phyloP scores from a whole-genome alignment of 108 stramenopile species.

The Skeletonema potamos region DNA sequence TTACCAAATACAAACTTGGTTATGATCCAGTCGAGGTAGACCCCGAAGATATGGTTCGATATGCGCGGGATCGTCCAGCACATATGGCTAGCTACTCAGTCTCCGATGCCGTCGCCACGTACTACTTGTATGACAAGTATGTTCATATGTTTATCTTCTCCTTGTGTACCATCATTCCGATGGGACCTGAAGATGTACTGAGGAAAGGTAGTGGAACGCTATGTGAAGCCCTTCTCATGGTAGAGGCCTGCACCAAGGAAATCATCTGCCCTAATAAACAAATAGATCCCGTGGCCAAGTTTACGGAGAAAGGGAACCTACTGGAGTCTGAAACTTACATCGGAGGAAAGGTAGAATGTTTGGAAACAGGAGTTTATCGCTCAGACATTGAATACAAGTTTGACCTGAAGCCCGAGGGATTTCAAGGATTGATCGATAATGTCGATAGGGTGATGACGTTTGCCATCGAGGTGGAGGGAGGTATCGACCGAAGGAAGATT shows the following conservation, averaged over 20 bases:
- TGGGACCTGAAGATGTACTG: constrained; percentile 97
- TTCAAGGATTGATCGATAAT: constrained; percentile 95
- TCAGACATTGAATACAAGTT: constrained; percentile 95
- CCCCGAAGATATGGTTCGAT: constrained; percentile 98
- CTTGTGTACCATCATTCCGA: constrained; percentile 98
- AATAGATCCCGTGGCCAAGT: constrained; percentile 82
- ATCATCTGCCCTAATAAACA: constrained; percentile 99
- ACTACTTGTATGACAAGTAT: constrained; percentile 97
- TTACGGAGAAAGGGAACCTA: constrained; percentile 91
- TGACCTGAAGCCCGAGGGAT: constrained; percentile 89
- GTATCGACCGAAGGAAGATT: constrained; percentile 84
- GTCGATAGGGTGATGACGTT: constrained; percentile 96
- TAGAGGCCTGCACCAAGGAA: constrained; percentile 90
- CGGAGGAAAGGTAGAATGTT: constrained; percentile 98
- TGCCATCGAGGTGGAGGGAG: constrained; percentile 96
- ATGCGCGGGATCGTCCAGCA: constrained; percentile 87
- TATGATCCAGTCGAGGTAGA: constrained; percentile 99
- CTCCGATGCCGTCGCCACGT: constrained; percentile 98
- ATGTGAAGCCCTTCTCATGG: constrained; percentile 97
- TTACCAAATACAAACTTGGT: constrained; percentile 98
- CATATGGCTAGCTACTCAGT: constrained; percentile 99
- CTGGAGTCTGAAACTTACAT: constrained; percentile 99
- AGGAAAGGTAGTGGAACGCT: constrained; percentile 96
- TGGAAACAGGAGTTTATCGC: constrained; percentile 98
- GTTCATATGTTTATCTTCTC: constrained; percentile 99